phyloP scores from a whole-genome alignment of 1,139 yeast genomes.

The Saccharomycopsis hybrid region DNA sequence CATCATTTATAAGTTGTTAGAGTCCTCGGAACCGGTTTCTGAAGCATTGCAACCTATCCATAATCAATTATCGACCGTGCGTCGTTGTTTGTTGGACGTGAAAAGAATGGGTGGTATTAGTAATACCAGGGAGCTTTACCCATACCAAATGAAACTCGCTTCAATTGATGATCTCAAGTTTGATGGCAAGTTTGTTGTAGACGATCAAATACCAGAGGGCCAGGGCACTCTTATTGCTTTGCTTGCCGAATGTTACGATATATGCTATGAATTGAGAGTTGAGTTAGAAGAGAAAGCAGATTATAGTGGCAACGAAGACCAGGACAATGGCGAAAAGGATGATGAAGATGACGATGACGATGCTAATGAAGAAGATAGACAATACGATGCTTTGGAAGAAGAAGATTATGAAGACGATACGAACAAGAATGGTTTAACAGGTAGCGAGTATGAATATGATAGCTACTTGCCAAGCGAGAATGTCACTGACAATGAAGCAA shows the following conservation, averaged over 20 bases:
- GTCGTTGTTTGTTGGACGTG: slow-evolving; percentile 81
- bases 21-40: slow-evolving; percentile 89
- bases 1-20: slow-evolving; percentile 77
- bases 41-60: slow-evolving; percentile 90
- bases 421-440: slow-evolving; percentile 3
- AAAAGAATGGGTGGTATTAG: slow-evolving; percentile 89
- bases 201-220: slow-evolving; percentile 90
- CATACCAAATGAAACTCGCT: slow-evolving; percentile 90
- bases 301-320: slow-evolving; percentile 2
- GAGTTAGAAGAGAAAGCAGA: slow-evolving; percentile 50
- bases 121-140: slow-evolving; percentile 81
- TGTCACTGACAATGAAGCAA: slow-evolving; percentile 20
- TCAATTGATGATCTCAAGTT: slow-evolving; percentile 77
- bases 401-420: slow-evolving; percentile 18
- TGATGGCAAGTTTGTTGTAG: slow-evolving; percentile 88
- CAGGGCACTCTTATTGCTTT: slow-evolving; percentile 90
- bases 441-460: slow-evolving; percentile 21
- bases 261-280: slow-evolving; percentile 80
- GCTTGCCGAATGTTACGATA: slow-evolving; percentile 90
- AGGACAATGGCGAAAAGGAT: slow-evolving; percentile 15
- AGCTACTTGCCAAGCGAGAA: slow-evolving; percentile 22
- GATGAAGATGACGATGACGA: slow-evolving; percentile 20
- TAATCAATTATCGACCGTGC: slow-evolving; percentile 85
- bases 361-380: slow-evolving; percentile 21
- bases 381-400: slow-evolving; percentile 20